Evolutionary conservation across 345 rosid genomes (phyloP), one percentile per base, ranked within the genome.

Genomic region (Camelina neglecta): DNA sequence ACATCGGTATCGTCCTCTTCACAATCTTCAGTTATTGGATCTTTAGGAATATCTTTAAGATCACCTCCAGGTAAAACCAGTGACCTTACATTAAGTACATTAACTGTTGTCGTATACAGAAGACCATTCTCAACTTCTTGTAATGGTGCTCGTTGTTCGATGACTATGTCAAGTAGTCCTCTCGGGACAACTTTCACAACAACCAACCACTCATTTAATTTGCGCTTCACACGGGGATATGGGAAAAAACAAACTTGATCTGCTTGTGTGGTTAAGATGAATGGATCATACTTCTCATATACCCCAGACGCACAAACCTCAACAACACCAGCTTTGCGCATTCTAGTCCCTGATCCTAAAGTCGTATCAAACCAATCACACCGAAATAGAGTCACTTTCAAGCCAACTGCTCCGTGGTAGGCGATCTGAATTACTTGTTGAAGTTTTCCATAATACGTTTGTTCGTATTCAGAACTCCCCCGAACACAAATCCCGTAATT

Each of bases 401-500:
- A 57, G 13, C 41, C 62, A 57, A 57, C 20, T 2, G 41, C 18
- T 16, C 65, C 24, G 8, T 60, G 45, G 5, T 60, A 60, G 4
- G 7, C 24, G 6, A 60, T n/a, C 6, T 60, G 47, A 2, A 60
- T 60, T 8, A 60, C 5, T 9, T 36, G 47, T 35, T 60, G 47
- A 1, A 60, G 24, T 36, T 31, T 35, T 1, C 47, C 47, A 18
- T 60, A 60, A 11, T 35, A 60, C 2, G 2, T 8, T 10, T 16
- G 24, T 1, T 36, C 15, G 9, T 60, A 7, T n/a, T 8, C 7
- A 8, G 26, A 35, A 3, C 8, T 60, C 5, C 26, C 65, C 1
- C 65, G 47, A 3, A 60, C 29, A 60, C 65, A 36, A 8, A 60
- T 47, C 1, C 65, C 65, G 6, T 36, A 60, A 4, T 60, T 60